Conservation (phyloP, 768 basidiomycete genomes). For the Termitomyces sp. region DNA sequence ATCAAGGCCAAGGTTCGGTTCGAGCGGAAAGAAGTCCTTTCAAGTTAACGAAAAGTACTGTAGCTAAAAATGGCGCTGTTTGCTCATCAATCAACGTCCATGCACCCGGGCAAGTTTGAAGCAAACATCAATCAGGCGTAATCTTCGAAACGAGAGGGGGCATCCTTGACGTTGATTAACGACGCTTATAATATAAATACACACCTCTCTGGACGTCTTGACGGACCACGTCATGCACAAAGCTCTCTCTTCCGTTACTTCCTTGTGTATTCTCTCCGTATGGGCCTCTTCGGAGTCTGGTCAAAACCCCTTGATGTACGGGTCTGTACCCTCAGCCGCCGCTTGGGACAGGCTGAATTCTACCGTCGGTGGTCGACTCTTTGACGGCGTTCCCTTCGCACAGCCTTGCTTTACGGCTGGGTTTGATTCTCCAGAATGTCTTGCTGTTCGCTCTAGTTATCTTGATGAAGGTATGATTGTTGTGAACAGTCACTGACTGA, state of each 20-base stretch:
- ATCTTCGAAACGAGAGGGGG: neutral
- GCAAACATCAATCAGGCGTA: no score
- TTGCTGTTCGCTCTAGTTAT: conserved; percentile 12
- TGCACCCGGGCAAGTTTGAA: no score
- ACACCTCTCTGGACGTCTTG: neutral
- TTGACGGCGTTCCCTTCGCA: conserved; percentile 18
- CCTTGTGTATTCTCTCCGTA: neutral
- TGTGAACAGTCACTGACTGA: neutral
- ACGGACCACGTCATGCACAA: neutral
- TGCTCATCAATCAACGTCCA: neutral
- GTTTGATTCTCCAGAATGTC: conserved; percentile 16
- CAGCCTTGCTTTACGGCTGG: conserved; percentile 17
- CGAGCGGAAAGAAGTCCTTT: no score
- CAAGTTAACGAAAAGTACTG: no score
- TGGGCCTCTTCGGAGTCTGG: neutral
- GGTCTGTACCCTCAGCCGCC: neutral
- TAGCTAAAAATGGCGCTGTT: neutral
- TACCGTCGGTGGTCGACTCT: conserved; percentile 11
- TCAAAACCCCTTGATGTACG: conserved; percentile 6
- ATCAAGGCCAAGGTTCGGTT: no score
- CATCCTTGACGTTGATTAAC: neutral
- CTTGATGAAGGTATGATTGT: conserved; percentile 15
- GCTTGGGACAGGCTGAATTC: conserved; percentile 17
- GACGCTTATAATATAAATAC: neutral
- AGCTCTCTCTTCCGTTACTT: neutral